Conservation (phyloP, 805 yeast species). For the Ogataea ganodermae region DNA sequence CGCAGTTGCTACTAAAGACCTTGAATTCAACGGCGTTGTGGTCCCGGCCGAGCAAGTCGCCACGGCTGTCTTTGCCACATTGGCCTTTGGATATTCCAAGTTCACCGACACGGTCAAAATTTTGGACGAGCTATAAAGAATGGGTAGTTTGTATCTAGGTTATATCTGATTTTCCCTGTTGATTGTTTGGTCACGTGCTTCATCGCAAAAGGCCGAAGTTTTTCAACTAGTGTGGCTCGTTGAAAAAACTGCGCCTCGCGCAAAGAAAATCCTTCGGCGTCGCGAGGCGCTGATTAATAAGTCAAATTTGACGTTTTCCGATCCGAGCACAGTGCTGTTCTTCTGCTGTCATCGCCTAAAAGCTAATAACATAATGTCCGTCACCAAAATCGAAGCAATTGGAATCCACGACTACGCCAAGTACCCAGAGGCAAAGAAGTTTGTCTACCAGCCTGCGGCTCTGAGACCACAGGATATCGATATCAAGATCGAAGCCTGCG, state of each 20-base stretch:
- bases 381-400: constrained; percentile 5
- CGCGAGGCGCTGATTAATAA: no score
- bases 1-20: constrained; percentile 10
- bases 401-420: constrained; percentile 4
- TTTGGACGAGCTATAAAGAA: constrained; percentile 2
- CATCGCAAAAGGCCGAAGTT: background rate
- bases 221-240: no score
- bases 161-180: no score
- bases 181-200: background rate
- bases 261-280: no score
- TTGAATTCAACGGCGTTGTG: constrained; percentile 8
- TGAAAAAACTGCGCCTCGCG: no score
- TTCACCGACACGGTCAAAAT: constrained; percentile 3
- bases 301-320: no score
- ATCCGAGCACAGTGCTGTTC: no score
- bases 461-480: constrained; percentile 46
- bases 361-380: background rate
- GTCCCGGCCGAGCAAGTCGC: constrained; percentile 9
- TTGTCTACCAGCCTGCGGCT: constrained; percentile 39
- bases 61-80: constrained; percentile 8
- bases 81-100: constrained; percentile 3
- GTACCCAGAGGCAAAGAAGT: constrained; percentile 23
- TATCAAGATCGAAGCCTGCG: constrained; percentile 45
- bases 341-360: no score
- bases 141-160: background rate